phyloP scores from a whole-genome alignment of 805 yeast genomes.

The Suhomyces pyralidae region DNA sequence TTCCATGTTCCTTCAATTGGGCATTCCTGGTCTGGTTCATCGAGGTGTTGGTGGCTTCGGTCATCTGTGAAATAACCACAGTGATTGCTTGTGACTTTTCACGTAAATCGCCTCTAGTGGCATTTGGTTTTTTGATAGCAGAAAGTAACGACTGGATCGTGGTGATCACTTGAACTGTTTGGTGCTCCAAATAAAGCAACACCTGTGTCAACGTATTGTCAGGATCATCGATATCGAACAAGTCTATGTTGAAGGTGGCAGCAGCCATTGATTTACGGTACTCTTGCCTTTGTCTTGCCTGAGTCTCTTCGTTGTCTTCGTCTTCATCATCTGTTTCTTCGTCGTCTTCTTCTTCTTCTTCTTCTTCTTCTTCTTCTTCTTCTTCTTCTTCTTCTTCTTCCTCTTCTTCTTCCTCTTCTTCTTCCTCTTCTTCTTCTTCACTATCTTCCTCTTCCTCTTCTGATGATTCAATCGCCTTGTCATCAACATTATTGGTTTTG shows the following conservation, averaged over 20 bases:
- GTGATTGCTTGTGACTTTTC: conserved; percentile 74
- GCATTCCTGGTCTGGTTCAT: conserved; percentile 87
- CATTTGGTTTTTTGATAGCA: conserved; percentile 72
- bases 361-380: conserved; percentile 14
- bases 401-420: conserved; percentile 15
- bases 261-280: conserved; percentile 48
- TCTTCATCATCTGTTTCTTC: conserved; percentile 14
- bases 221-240: conserved; percentile 79
- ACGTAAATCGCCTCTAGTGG: conserved; percentile 71
- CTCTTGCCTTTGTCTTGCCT: conserved; percentile 43
- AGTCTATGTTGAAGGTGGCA: conserved; percentile 64
- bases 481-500: conserved; percentile 4
- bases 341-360: conserved; percentile 20
- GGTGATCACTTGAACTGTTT: conserved; percentile 85
- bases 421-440: conserved; percentile 21
- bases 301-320: conserved; percentile 22
- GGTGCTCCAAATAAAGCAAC: conserved; percentile 83
- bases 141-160: conserved; percentile 81
- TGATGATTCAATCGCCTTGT: background rate
- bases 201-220: conserved; percentile 86
- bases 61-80: conserved; percentile 78
- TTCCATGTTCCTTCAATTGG: conserved; percentile 83
- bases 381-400: conserved; percentile 20
- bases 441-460: conserved; percentile 13
- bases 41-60: conserved; percentile 80